These are phyloP conservation scores for Sclerotinia minor DNA, from an alignment of 2,329 filamentous ascomycete genomes.

Conservation along the genomic window DNA sequence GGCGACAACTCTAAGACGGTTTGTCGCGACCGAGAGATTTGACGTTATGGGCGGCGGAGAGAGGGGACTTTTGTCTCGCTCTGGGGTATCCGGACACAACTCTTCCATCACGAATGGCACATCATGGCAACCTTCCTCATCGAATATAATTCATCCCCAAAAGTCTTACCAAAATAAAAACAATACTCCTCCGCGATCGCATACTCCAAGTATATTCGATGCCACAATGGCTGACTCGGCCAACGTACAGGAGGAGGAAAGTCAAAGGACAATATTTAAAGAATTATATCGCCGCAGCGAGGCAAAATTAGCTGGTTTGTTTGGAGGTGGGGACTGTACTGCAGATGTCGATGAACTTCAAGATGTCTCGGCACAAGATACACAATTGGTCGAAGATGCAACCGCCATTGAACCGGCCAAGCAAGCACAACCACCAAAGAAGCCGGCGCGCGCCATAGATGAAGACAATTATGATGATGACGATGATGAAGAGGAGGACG, in stretches of 20 bases:
- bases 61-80: conserved; percentile 36
- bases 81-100: conserved; percentile 31
- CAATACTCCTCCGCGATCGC: conserved; percentile 50
- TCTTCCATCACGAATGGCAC: conserved; percentile 47
- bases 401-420: conserved; percentile 52
- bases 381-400: conserved; percentile 49
- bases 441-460: conserved; percentile 74
- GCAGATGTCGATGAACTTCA: conserved; percentile 32
- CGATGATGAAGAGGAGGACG: conserved; percentile 66
- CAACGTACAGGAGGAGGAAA: conserved; percentile 66
- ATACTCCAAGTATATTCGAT: conserved; percentile 39
- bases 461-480: conserved; percentile 87
- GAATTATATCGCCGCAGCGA: conserved; percentile 77
- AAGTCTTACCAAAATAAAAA: conserved; percentile 59
- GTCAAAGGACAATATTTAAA: conserved; percentile 69
- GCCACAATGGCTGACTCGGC: conserved; percentile 49
- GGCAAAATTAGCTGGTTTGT: conserved; percentile 73
- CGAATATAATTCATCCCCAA: conserved; percentile 49
- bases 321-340: conserved; percentile 49
- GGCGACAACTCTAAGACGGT: conserved; percentile 32
- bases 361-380: conserved; percentile 39
- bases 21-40: conserved; percentile 33
- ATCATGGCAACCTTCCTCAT: conserved; percentile 61
- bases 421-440: conserved; percentile 59
- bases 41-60: conserved; percentile 27